Conservation (phyloP, 208 protist species). For the Trypanosoma caninum region DNA sequence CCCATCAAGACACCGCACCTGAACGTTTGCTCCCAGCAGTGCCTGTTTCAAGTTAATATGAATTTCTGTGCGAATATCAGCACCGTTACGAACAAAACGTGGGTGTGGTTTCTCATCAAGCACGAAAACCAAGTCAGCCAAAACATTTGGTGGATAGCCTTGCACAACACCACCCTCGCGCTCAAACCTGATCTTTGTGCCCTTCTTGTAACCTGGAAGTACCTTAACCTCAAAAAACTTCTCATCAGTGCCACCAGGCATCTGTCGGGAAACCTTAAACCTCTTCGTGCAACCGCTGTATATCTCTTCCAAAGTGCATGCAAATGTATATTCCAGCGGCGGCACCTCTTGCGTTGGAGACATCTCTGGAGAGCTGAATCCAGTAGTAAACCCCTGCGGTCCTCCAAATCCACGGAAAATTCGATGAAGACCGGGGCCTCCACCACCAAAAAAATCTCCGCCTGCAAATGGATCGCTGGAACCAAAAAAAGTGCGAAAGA, state of each 20-base stretch:
- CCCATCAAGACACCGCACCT: conserved; percentile 65
- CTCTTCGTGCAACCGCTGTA: conserved; percentile 79
- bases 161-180: conserved; percentile 80
- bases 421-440: conserved; percentile 76
- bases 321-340: conserved; percentile 38
- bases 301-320: conserved; percentile 73
- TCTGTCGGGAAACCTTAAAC: conserved; percentile 50
- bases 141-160: conserved; percentile 81
- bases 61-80: conserved; percentile 79
- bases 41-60: conserved; percentile 84
- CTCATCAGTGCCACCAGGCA: conserved; percentile 67
- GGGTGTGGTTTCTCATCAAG: conserved; percentile 93
- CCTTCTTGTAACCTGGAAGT: conserved; percentile 95
- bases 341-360: conserved; percentile 75
- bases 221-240: conserved; percentile 93
- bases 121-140: conserved; percentile 96
- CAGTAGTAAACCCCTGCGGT: conserved; percentile 51
- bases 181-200: conserved; percentile 96
- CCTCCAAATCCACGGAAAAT: conserved; percentile 83
- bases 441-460: conserved; percentile 32
- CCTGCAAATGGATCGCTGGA: conserved; percentile 26
- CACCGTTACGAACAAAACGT: conserved; percentile 84
- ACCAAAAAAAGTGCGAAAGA: conserved; percentile 79
- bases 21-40: conserved; percentile 72
- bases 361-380: conserved; percentile 30